Base-by-base conservation (phyloP, 805 yeast species). In the Ogataea paradorogensis region DNA sequence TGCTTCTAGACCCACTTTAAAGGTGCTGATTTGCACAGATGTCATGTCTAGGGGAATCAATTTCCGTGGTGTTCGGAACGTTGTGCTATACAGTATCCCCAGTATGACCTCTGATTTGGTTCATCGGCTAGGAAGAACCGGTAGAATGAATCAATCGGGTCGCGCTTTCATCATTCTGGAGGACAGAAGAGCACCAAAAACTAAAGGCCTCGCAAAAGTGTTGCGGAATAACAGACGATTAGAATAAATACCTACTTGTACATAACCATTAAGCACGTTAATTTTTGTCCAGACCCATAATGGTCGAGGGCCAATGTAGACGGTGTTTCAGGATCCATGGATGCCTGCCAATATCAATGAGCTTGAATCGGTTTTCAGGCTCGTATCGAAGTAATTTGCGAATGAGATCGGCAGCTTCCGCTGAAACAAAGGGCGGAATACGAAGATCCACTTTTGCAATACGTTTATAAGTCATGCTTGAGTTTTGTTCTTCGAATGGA, bases 81-180 rank as follows among this genome's bases (percentile, higher is more conserved):
- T 91, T 9, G 71, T 91, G 20, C 65, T 93, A 35, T 83, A 82
- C 66, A 97, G 91, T 56, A 77, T 89, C 31, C 99, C 99, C 5
- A 74, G 75, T 38, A 81, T 84, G 11, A 77, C 96, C 0, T 81
- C 87, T 14, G 98, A 91, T 62, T 68, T 91, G 44, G 79, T 91
- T 15, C 98, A 91, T 59, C 70, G 99, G 46, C 83, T 87, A 1
- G 99, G 99, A 1, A 76, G 99, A 64, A 91, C 97, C 0, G 97
- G 96, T 3, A 69, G 99, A 59, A 82, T 90, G 84, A 85, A 84
- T 31, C 88, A 83, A 55, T 72, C 83, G 26, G 99, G 99, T 10
- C 73, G 96, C 45, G 96, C 87, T 2, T 82, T 88, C 47, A 67
- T 93, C 54, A 77, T 91, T 36, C 82, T 83, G 20, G 83, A 81